These are phyloP conservation scores for Diaporthe caulivora DNA, from an alignment of 2,329 filamentous ascomycete species.

Conservation along the genomic window DNA sequence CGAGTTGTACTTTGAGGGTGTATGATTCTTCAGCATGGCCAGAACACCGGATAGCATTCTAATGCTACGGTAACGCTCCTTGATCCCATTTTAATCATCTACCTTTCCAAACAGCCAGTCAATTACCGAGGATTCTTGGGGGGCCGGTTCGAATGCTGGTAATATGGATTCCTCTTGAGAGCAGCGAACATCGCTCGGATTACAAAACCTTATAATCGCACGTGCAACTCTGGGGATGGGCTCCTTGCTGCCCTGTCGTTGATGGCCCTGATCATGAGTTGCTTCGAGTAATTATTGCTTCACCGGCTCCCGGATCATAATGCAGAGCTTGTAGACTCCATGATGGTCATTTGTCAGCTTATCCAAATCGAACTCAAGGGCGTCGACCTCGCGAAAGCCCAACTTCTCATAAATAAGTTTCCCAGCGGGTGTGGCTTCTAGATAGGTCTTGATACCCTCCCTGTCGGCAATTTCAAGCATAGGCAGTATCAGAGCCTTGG, in stretches of 20 bases:
- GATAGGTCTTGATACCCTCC: background rate
- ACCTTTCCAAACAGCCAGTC: background rate
- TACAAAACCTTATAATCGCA: background rate
- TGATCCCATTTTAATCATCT: background rate
- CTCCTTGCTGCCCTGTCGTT: background rate
- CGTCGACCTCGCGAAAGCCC: slow-evolving; percentile 7
- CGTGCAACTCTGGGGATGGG: background rate
- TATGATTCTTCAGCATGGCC: too few species aligned
- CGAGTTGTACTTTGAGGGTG: too few species aligned
- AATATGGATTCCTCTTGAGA: background rate
- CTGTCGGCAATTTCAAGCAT: slow-evolving; percentile 13
- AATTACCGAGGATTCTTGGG: background rate
- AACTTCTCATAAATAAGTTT: slow-evolving; percentile 9
- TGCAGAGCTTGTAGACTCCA: slow-evolving; percentile 10
- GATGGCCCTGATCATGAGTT: background rate
- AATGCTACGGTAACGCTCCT: background rate
- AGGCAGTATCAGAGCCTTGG: slow-evolving; percentile 1
- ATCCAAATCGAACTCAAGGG: slow-evolving; percentile 4
- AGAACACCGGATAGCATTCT: background rate
- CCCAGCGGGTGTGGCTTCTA: slow-evolving; percentile 19
- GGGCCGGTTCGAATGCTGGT: background rate
- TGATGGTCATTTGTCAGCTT: slow-evolving; percentile 19
- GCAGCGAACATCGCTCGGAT: background rate
- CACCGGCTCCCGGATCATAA: background rate
- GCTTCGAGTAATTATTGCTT: background rate